Evolutionary conservation across 371 early-diverging fungal genomes (phyloP).

Genomic region (Rhizopus arrhizus): DNA sequence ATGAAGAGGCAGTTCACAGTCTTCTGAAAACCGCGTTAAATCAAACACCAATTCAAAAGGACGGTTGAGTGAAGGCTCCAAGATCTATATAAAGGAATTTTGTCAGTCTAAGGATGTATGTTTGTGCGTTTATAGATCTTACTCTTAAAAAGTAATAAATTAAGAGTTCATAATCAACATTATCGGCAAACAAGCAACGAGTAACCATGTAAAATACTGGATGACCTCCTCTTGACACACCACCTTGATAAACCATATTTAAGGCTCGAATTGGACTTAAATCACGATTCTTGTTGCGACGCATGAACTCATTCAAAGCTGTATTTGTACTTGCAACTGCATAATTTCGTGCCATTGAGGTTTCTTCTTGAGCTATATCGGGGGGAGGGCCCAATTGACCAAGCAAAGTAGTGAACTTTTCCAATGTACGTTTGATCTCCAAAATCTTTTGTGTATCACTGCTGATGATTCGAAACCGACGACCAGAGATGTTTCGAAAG

Average conservation of each 20-base stretch:
- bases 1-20: conserved; percentile 74
- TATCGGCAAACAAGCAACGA: conserved; percentile 66
- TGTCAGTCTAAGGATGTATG: conserved; percentile 58
- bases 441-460: conserved; percentile 29
- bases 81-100: conserved; percentile 30
- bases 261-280: conserved; percentile 59
- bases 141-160: conserved; percentile 68
- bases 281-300: conserved; percentile 63
- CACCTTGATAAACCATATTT: conserved; percentile 77
- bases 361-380: conserved; percentile 52
- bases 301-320: conserved; percentile 72
- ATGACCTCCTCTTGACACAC: conserved; percentile 68
- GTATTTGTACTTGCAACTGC: conserved; percentile 48
- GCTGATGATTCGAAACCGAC: conserved; percentile 20
- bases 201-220: conserved; percentile 83
- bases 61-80: conserved; percentile 55
- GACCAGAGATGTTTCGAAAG: conserved; percentile 30
- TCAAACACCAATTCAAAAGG: conserved; percentile 83
- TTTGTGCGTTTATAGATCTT: conserved; percentile 13
- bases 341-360: conserved; percentile 39
- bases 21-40: conserved; percentile 68
- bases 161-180: conserved; percentile 77
- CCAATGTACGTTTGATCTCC: conserved; percentile 58
- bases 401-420: conserved; percentile 76
- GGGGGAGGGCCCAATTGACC: conserved; percentile 83